These are phyloP conservation scores for Aspergillus sp. DNA, from an alignment of 2,329 filamentous ascomycete species.

Conservation along the genomic window DNA sequence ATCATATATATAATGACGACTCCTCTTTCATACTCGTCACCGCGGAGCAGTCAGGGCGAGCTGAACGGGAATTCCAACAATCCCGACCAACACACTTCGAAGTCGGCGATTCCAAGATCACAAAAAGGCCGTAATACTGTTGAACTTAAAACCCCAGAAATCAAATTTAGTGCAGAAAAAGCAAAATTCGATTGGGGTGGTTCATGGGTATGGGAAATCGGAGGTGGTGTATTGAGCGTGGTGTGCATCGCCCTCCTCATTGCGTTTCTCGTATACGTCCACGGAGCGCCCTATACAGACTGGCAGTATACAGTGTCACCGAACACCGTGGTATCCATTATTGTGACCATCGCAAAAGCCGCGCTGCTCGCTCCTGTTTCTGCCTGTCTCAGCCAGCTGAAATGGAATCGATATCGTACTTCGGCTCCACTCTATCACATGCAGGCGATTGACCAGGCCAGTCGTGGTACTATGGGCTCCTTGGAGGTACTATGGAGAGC, in stretches of 20 bases:
- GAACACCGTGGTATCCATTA: slow-evolving; percentile 25
- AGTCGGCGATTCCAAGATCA: too few relatives aligned
- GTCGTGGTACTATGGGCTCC: slow-evolving; percentile 23
- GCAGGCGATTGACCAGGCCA: slow-evolving; percentile 22
- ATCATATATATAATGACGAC: too few relatives aligned
- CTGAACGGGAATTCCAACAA: too few relatives aligned
- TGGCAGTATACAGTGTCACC: slow-evolving; percentile 17
- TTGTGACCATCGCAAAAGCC: slow-evolving; percentile 20
- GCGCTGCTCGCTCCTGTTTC: slow-evolving; percentile 18
- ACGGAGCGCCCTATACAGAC: slow-evolving; percentile 6
- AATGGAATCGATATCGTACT: slow-evolving; percentile 18
- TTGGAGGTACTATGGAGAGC: slow-evolving; percentile 15
- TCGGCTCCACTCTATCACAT: slow-evolving; percentile 15
- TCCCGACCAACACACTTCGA: too few relatives aligned
- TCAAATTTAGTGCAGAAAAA: too few relatives aligned
- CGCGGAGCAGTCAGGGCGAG: too few relatives aligned
- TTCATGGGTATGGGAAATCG: slow-evolving; percentile 14
- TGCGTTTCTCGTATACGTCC: slow-evolving; percentile 7
- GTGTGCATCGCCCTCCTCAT: slow-evolving; percentile 7
- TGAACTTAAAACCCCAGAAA: too few relatives aligned
- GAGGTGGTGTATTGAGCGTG: slow-evolving; percentile 2
- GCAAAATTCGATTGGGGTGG: neutral
- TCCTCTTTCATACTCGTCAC: too few relatives aligned
- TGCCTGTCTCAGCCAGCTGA: slow-evolving; percentile 24
- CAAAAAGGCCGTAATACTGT: too few relatives aligned